A percentile compares a stretch with the other conserved stretches of the same genome.
These are phyloP conservation scores for Starmerella vaccinii DNA, from an alignment of 805 yeast species.

Conservation along the genomic window DNA sequence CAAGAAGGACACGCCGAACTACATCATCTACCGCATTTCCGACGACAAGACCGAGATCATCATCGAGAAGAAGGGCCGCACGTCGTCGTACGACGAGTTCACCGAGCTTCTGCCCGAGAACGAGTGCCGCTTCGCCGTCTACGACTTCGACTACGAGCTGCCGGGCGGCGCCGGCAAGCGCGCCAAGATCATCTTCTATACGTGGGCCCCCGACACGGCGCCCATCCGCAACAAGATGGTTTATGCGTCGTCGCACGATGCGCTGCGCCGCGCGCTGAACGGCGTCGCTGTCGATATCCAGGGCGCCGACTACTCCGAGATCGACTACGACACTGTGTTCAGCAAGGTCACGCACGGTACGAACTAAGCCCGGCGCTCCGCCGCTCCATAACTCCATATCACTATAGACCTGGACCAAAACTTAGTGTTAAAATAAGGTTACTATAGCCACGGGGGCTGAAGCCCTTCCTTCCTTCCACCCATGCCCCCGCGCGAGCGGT, in stretches of 20 bases:
- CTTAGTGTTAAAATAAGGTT: conserved; percentile 5
- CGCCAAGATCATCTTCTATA: conserved; percentile 57
- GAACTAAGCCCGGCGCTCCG: conserved; percentile 24
- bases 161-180: conserved; percentile 90
- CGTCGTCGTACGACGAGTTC: conserved; percentile 71
- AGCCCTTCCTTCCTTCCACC: no score
- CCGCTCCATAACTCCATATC: background rate
- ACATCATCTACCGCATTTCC: conserved; percentile 69
- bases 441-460: background rate
- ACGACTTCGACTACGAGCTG: conserved; percentile 91
- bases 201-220: conserved; percentile 98
- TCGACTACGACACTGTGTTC: conserved; percentile 83
- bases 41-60: conserved; percentile 82
- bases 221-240: conserved; percentile 91
- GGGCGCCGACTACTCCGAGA: conserved; percentile 97
- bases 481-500: no score
- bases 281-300: conserved; percentile 92
- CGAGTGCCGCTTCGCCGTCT: conserved; percentile 92
- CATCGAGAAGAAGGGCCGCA: conserved; percentile 73
- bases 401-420: conserved; percentile 2
- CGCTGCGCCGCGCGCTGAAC: conserved; percentile 91
- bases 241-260: conserved; percentile 96
- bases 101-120: conserved; percentile 84
- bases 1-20: conserved; percentile 59
- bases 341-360: conserved; percentile 82